Conservation (phyloP, 495 filamentous ascomycete species). For the Beverwykella pulmonaria region DNA sequence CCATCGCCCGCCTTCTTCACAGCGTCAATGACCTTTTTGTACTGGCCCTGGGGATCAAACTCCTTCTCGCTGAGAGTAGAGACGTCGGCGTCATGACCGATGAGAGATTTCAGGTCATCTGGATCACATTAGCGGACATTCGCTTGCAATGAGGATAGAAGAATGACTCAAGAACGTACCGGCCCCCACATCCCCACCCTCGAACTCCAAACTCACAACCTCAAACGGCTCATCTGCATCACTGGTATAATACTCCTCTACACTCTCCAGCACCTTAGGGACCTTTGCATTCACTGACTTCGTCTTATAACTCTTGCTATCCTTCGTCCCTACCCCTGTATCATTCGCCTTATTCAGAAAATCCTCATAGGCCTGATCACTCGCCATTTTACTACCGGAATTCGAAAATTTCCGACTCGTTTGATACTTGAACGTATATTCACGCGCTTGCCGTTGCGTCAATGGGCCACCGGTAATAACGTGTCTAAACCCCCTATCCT, state of each 20-base stretch:
- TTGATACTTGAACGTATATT: no score
- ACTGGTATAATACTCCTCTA: constrained; percentile 70
- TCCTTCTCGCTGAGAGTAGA: constrained; percentile 58
- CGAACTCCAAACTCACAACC: constrained; percentile 68
- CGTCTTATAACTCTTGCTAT: constrained; percentile 37
- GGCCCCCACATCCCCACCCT: constrained; percentile 46
- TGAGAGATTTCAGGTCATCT: constrained; percentile 62
- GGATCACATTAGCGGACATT: no score
- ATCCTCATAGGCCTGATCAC: constrained; percentile 76
- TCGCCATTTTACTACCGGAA: constrained; percentile 62
- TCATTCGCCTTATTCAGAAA: constrained; percentile 85
- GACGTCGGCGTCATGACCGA: constrained; percentile 57
- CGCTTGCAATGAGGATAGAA: no score
- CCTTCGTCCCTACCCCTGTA: constrained; percentile 51
- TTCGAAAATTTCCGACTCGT: no score
- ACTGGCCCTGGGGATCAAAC: constrained; percentile 65
- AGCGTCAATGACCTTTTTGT: constrained; percentile 60
- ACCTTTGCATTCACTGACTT: constrained; percentile 57
- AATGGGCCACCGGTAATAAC: no score
- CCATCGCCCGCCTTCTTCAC: constrained; percentile 60
- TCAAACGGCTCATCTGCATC: constrained; percentile 86
- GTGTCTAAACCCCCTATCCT: no score
- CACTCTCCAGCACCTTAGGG: constrained; percentile 58
- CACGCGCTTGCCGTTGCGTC: no score
- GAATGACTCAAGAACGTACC: no score